Evolutionary conservation across 345 rosid genomes (phyloP).

Genomic region (Camelina sativa): DNA sequence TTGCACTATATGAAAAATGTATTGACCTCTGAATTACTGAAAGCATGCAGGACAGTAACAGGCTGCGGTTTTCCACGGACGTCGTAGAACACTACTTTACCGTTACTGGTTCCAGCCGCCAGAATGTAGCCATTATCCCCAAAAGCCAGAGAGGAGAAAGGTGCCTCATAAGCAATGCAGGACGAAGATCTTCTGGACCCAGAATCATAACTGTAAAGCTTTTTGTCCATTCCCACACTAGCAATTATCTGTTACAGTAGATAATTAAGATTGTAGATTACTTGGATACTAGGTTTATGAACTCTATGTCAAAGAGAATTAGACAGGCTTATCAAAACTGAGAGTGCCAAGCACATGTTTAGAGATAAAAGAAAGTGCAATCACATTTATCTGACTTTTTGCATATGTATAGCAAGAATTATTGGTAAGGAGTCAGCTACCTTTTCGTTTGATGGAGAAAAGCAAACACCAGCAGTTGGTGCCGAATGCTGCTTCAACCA

Average conservation of each 20-base stretch:
- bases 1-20: conserved; percentile 25
- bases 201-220: conserved; percentile 85
- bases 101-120: conserved; percentile 94
- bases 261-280: conserved; percentile 27
- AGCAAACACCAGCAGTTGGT: conserved; percentile 91
- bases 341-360: conserved; percentile 21
- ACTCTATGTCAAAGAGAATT: conserved; percentile 21
- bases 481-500: conserved; percentile 99
- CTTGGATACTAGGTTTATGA: conserved; percentile 5
- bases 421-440: conserved; percentile 46
- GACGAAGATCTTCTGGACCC: conserved; percentile 84
- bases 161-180: conserved; percentile 78
- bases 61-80: conserved; percentile 94
- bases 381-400: conserved; percentile 31
- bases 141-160: conserved; percentile 96
- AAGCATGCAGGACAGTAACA: conserved; percentile 88
- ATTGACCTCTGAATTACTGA: conserved; percentile 82
- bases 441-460: conserved; percentile 97
- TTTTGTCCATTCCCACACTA: conserved; percentile 96
- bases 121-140: conserved; percentile 91
- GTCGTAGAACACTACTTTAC: conserved; percentile 91
- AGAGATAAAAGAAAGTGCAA: background rate
- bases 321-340: conserved; percentile 15
- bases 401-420: conserved; percentile 17
- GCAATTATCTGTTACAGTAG: conserved; percentile 70